Evolutionary conservation across 306 rosid genomes (phyloP).

Genomic region (Chamaecrista fasciculata): DNA sequence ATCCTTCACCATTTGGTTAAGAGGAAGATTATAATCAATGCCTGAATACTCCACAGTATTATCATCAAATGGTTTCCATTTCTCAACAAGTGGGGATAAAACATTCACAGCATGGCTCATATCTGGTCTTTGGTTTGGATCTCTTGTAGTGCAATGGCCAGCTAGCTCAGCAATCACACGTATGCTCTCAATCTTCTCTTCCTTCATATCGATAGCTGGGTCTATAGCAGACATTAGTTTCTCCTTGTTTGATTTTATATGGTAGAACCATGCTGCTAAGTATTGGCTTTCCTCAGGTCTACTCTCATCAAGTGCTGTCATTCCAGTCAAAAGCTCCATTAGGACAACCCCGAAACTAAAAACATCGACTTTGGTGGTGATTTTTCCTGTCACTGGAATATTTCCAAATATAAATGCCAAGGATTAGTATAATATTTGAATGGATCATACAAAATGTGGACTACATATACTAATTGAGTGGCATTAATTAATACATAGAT

Average conservation of each 20-base stretch:
- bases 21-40: conserved; percentile 87
- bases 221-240: conserved; percentile 85
- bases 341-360: conserved; percentile 96
- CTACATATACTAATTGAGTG: background rate
- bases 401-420: conserved; percentile 20
- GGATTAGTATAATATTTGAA: conserved; percentile 33
- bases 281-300: conserved; percentile 91
- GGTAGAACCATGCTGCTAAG: conserved; percentile 97
- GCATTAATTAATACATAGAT: background rate
- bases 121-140: conserved; percentile 87
- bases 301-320: conserved; percentile 87
- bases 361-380: conserved; percentile 95
- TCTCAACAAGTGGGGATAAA: conserved; percentile 81
- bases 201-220: conserved; percentile 57
- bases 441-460: conserved; percentile 7
- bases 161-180: conserved; percentile 75
- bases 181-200: conserved; percentile 74
- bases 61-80: conserved; percentile 87
- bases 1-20: conserved; percentile 94
- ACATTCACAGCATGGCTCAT: conserved; percentile 95
- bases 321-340: conserved; percentile 91
- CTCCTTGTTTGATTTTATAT: conserved; percentile 77
- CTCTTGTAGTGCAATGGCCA: conserved; percentile 97
- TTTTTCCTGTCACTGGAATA: conserved; percentile 90
- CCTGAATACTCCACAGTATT: conserved; percentile 80